Conservation (phyloP, 139 green algal genomes). For the Chlamydomonas sphaeroides region DNA sequence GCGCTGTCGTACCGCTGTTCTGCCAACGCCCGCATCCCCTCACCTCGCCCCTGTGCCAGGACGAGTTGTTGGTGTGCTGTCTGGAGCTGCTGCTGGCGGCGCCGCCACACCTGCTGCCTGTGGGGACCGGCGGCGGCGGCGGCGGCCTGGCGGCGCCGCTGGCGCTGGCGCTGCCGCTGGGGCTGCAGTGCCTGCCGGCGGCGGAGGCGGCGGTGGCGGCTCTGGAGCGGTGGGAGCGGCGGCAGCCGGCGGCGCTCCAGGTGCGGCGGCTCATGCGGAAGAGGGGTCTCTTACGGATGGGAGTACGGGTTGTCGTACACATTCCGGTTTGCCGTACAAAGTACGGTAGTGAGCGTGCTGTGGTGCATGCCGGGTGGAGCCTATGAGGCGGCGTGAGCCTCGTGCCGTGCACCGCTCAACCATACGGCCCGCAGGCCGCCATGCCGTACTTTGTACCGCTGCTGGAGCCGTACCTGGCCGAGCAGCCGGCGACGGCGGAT, state of each 20-base stretch:
- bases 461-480: conserved; percentile 33
- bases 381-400: no score
- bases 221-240: conserved; percentile 38
- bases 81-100: conserved; percentile 27
- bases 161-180: conserved; percentile 39
- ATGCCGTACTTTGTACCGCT: conserved; percentile 40
- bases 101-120: not conserved
- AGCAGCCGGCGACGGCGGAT: not conserved
- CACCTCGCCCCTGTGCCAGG: conserved; percentile 12
- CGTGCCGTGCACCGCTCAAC: no score
- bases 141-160: conserved; percentile 2
- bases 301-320: no score
- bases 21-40: no score
- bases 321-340: no score
- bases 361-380: no score
- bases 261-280: no score
- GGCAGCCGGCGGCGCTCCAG: conserved; percentile 19
- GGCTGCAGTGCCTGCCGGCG: conserved; percentile 10
- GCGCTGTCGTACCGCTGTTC: no score
- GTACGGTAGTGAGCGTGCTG: no score
- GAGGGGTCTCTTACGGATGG: no score
- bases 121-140: not conserved
- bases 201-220: conserved; percentile 37
- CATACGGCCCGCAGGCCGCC: conserved; percentile 20
- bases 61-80: conserved; percentile 30